Evolutionary conservation across 1,284 basidiomycete species (phyloP), one percentile per base, ranked within the genome.

Genomic region (Microbotryomycetes sp.): DNA sequence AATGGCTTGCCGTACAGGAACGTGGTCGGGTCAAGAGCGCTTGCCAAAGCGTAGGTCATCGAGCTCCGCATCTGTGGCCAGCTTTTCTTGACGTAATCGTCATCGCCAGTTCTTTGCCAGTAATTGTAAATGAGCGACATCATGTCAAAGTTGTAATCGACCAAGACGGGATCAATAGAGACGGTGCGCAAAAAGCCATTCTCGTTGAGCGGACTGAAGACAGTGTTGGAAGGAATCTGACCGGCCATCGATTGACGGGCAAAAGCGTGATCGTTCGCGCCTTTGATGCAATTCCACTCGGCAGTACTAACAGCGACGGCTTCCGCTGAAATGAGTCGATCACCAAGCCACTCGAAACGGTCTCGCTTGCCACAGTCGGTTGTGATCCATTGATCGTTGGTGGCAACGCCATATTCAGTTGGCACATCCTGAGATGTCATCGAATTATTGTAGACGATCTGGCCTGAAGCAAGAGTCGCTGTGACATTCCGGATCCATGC

Each of bases 361-460:
- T 61, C 60, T 4, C 60, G 31, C 29, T 56, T 61, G 5, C 54
- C 60, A 4, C 49, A 54, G 28, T 61, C 60, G 27, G 56, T 47
- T 57, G 15, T 5, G 21, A 6, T 23, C 24, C 9, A n/a, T 23
- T n/a, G n/a, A n/a, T n/a, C n/a, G n/a, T n/a, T n/a, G 7, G 31
- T 2, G 3, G 26, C 35, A 11, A 58, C 50, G 16, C 50, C 57
- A 31, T 50, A 52, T 50, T 57, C 60, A 21, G 29, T 29, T 18
- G 47, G 30, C n/a, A 54, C 35, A 29, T 57, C 60, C 21, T 52
- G 41, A 27, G 30, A 31, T 13, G 29, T 56, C 48, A 61, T 45
- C 27, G 41, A 7, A 24, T 54, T 61, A 15, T 23, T 27, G 51
- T 61, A 61, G 27, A 31, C 46, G 45, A 26, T 50, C 35, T 27